Evolutionary conservation across 306 rosid species (phyloP), one percentile per base, ranked within the genome.

Genomic region (Castanopsis chinensis): DNA sequence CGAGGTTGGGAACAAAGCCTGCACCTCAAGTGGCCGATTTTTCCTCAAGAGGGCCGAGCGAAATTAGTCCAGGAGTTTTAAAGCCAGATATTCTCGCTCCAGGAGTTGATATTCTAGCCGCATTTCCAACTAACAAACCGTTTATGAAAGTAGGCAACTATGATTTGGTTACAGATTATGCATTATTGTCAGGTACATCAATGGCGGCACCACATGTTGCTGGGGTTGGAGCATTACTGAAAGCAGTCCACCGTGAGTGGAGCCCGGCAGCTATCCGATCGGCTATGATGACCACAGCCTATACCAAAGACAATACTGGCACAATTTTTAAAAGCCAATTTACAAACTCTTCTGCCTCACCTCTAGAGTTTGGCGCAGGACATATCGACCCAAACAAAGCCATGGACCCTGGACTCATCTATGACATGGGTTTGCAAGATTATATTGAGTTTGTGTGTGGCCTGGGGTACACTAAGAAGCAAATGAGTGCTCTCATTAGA

Each of bases 361-460:
- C 79, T 6, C 20, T 80, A 3, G 75, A 69, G 0, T 73, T 67
- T 32, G 79, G 83, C 0, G 69, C 53, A 1, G 73, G 78, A 23
- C 83, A 61, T 10, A 72, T 72, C 71, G 65, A 72, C 52, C 78
- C 78, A 2, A 41, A 41, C 1, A 41, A 41, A 41, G 45, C 45
- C 1, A 41, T 41, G 45, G 45, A 41, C 7, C 45, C 72, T 51
- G 83, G 78, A 60, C 60, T 79, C 0, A 53, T 72, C 71, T 54
- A 77, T 11, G 79, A 77, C 43, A 35, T 68, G 67, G n/a, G 27
- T 32, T 25, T 11, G 14, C 75, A 78, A 5, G 79, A 82, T 18
- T 78, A 78, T n/a, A 55, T 82, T 5, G 52, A 74, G 6, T 82
- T 82, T 27, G 32, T 82, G 0, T 82, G 82, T 51, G 65, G 64